Base-by-base conservation (phyloP, 139 green algal species). In the Chlorella sp. region DNA sequence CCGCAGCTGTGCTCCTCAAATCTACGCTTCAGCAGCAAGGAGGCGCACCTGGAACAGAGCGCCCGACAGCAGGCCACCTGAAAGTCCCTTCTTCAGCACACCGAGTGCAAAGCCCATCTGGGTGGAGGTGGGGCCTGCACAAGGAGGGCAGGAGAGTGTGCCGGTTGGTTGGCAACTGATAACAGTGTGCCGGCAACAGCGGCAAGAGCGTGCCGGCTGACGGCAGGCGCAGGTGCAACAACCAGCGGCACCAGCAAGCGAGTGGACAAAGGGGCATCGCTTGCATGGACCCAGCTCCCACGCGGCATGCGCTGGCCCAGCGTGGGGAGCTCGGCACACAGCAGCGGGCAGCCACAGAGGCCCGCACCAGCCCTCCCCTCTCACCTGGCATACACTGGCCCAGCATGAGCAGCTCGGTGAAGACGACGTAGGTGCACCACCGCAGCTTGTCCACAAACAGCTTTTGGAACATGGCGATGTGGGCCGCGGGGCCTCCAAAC, bases 331-430 rank as follows among this genome's bases (percentile, higher is more conserved):
- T 98, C 96, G 30, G n/a, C n/a, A n/a, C n/a, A n/a, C n/a, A n/a
- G n/a, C n/a, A n/a, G n/a, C n/a, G n/a, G n/a, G n/a, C n/a, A n/a
- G n/a, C n/a, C n/a, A n/a, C n/a, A n/a, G n/a, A n/a, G n/a, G n/a
- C n/a, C n/a, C n/a, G n/a, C n/a, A n/a, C n/a, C n/a, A n/a, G n/a
- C n/a, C n/a, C 92, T 88, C 96, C 90, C 95, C 95, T 98, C 36
- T 80, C 38, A 76, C 69, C 69, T 0, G 96, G 96, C 79, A 98
- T 86, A 89, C 94, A 97, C 86, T 97, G 93, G 1, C 92, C 92
- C 79, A 99, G 89, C 36, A 95, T 93, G 36, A 98, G 93, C 30
- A 99, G 91, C 91, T 99, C 97, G 38, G 93, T 90, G 80, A 97
- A 99, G 15, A 97, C 88, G 0, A 88, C 63, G 20, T 88, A 63